Percentiles rank a stretch among this genome's conserved stretches.
Evolutionary conservation across 2,329 filamentous ascomycete genomes (phyloP).

Genomic region (Fusarium oligoseptatum): DNA sequence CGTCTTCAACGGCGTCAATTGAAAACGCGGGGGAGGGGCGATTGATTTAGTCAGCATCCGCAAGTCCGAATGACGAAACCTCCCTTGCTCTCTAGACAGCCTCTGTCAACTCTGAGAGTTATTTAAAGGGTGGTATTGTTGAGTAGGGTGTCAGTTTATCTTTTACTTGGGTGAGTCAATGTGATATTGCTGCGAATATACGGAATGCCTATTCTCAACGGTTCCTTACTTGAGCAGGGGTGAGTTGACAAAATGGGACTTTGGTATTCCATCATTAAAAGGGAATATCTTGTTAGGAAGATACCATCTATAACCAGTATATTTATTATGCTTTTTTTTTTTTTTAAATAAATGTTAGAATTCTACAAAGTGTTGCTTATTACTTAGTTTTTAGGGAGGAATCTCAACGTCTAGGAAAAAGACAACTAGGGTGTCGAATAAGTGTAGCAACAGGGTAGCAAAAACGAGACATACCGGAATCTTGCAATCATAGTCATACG

Average conservation of each 20-base stretch:
- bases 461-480: background rate
- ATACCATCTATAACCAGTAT: background rate
- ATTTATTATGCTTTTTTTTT: background rate
- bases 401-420: background rate
- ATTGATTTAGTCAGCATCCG: conserved; percentile 42
- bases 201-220: background rate
- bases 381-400: background rate
- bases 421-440: background rate
- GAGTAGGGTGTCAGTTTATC: too few relatives aligned
- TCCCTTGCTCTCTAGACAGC: conserved; percentile 1
- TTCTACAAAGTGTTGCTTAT: background rate
- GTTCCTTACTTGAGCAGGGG: too few relatives aligned
- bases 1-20: conserved; percentile 10
- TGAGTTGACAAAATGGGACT: background rate
- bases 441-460: background rate
- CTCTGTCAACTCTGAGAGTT: background rate
- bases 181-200: background rate
- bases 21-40: conserved; percentile 35
- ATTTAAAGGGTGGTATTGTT: too few relatives aligned
- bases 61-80: conserved; percentile 38
- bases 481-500: background rate
- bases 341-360: background rate
- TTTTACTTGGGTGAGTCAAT: background rate
- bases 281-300: background rate
- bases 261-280: background rate